Conservation (phyloP, 805 yeast species). For the Starmerella ratchasimensis region DNA sequence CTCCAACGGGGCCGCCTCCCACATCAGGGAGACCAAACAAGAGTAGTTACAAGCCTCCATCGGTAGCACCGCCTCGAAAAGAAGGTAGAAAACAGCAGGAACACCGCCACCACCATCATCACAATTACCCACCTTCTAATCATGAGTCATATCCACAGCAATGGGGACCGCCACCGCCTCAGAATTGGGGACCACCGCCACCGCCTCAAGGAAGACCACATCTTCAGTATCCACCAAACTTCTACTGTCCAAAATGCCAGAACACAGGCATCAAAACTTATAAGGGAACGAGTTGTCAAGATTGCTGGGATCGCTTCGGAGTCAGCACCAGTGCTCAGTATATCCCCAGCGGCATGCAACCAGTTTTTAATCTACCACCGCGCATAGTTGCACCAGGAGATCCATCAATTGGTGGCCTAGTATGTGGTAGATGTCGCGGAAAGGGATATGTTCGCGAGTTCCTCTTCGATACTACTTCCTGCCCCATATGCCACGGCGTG, state of each 20-base stretch:
- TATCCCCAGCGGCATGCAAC: constrained; percentile 12
- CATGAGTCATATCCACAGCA: not conserved
- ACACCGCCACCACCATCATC: constrained; percentile 1
- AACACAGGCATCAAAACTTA: constrained; percentile 53
- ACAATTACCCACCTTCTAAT: not conserved
- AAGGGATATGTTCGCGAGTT: constrained; percentile 41
- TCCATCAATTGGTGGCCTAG: constrained; percentile 56
- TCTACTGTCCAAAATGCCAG: constrained; percentile 49
- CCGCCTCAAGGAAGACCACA: constrained; percentile 12
- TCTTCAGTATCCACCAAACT: constrained; percentile 52
- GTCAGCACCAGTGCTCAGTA: constrained; percentile 15
- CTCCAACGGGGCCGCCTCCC: constrained; percentile 8
- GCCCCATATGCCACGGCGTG: constrained; percentile 52
- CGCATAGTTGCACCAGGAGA: constrained; percentile 57
- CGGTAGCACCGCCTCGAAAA: too few relatives aligned
- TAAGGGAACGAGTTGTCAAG: constrained; percentile 48
- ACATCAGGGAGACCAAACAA: too few relatives aligned
- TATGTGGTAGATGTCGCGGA: constrained; percentile 65
- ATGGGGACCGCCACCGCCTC: constrained; percentile 3
- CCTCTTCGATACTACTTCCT: constrained; percentile 46
- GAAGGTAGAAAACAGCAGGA: too few relatives aligned
- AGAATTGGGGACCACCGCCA: constrained; percentile 2
- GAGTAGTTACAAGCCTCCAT: too few relatives aligned
- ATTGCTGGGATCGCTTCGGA: constrained; percentile 49
- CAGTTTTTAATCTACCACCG: constrained; percentile 23